Evolutionary conservation across 805 yeast species (phyloP).

Genomic region (Monosporozyma unispora): DNA sequence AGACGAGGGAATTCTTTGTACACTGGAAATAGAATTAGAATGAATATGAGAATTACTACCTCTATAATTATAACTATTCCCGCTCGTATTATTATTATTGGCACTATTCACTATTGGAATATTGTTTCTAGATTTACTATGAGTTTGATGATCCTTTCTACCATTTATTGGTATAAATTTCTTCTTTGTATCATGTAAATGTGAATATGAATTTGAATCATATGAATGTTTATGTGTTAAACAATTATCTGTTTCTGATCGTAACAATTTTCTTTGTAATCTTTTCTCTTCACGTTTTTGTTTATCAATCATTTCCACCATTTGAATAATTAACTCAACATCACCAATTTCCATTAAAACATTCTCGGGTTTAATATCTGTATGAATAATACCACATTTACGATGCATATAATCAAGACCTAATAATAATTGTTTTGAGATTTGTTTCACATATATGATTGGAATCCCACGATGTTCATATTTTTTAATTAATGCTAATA

Average conservation of each 20-base stretch:
- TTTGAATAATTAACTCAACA: slow-evolving; percentile 63
- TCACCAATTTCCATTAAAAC: slow-evolving; percentile 75
- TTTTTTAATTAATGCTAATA: slow-evolving; percentile 73
- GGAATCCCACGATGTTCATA: slow-evolving; percentile 78
- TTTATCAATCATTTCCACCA: slow-evolving; percentile 53
- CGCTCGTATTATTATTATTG: neutral
- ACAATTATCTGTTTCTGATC: slow-evolving; percentile 6
- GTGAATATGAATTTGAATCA: neutral
- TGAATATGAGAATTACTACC: neutral
- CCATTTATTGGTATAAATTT: neutral
- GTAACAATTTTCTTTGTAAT: slow-evolving; percentile 33
- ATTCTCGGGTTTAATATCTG: slow-evolving; percentile 72
- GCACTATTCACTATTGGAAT: neutral
- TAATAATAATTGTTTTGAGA: slow-evolving; percentile 65
- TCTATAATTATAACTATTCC: neutral
- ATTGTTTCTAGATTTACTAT: neutral
- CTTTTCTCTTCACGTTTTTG: slow-evolving; percentile 38
- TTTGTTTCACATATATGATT: slow-evolving; percentile 62
- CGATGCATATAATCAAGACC: slow-evolving; percentile 59
- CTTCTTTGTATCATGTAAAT: neutral
- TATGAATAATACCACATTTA: slow-evolving; percentile 63
- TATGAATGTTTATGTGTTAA: neutral
- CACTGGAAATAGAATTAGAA: slow-evolving; percentile 3
- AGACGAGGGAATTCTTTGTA: slow-evolving; percentile 10
- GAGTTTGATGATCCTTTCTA: neutral